Evolutionary conservation across 441 rosid genomes (phyloP).

Genomic region (Populus hybrid): DNA sequence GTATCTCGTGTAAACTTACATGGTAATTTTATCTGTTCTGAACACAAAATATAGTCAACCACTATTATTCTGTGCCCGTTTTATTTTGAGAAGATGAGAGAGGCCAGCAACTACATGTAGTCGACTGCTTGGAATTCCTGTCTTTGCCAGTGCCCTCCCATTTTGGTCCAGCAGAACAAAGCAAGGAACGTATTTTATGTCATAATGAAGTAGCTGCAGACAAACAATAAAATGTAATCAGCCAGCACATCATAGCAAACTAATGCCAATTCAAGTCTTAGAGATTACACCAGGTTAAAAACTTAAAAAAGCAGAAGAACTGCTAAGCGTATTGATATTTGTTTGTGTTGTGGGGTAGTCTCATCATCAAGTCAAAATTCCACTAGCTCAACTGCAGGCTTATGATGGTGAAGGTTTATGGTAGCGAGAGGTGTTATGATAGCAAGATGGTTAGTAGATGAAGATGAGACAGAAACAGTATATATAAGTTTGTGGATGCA

Average conservation of each 20-base stretch:
- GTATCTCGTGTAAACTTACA: background rate
- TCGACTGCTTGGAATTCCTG: constrained; percentile 80
- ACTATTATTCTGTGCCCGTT: constrained; percentile 33
- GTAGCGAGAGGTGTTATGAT: background rate
- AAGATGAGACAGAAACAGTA: background rate
- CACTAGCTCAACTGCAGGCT: background rate
- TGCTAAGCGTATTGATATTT: background rate
- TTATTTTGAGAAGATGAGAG: constrained; percentile 75
- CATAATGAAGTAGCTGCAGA: constrained; percentile 85
- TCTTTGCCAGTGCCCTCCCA: constrained; percentile 77
- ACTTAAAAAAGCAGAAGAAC: background rate
- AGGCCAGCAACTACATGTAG: constrained; percentile 82
- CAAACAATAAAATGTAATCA: constrained; percentile 8
- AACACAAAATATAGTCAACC: constrained; percentile 3
- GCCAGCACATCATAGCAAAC: background rate
- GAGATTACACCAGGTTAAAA: background rate
- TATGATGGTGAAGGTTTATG: background rate
- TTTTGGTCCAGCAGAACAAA: constrained; percentile 81
- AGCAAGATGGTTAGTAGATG: background rate
- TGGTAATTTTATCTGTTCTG: background rate
- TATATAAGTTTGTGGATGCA: background rate
- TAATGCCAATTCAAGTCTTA: background rate
- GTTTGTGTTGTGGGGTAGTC: background rate
- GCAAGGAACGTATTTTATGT: constrained; percentile 85
- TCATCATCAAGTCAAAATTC: background rate